These are phyloP conservation scores for Aspergillus bombycis DNA, from an alignment of 2,329 filamentous ascomycete genomes.

Conservation along the genomic window DNA sequence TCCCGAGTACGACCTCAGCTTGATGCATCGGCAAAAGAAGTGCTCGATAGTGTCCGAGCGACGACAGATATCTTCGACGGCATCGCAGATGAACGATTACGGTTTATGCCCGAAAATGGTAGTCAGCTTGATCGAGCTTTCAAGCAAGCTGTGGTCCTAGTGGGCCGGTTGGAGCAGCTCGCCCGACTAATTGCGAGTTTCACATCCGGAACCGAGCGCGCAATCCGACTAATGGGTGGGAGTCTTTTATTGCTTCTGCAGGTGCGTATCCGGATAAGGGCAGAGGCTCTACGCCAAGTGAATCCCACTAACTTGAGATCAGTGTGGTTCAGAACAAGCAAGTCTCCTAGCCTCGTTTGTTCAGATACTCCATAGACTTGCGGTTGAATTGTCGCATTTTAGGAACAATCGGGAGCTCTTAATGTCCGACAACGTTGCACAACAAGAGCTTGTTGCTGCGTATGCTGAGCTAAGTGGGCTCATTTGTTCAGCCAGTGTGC, in stretches of 20 bases:
- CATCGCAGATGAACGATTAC: slow-evolving; percentile 3
- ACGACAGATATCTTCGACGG: slow-evolving; percentile 1
- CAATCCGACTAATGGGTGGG: background rate
- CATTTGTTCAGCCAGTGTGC: background rate
- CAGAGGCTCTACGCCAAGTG: background rate
- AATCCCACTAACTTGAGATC: background rate
- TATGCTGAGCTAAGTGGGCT: background rate
- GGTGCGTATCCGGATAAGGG: background rate
- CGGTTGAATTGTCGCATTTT: background rate
- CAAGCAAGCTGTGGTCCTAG: background rate
- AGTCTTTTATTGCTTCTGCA: slow-evolving; percentile 6
- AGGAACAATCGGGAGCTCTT: background rate
- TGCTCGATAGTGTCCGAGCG: background rate
- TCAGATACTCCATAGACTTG: background rate
- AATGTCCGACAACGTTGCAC: background rate
- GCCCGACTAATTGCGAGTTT: background rate
- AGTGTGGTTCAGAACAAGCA: slow-evolving; percentile 1
- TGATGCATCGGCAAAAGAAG: slow-evolving; percentile 35
- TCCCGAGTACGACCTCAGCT: background rate
- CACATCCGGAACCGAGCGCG: background rate
- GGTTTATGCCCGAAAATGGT: slow-evolving; percentile 6
- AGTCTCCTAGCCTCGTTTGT: background rate
- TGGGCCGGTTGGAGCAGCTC: slow-evolving; percentile 4
- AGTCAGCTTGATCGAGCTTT: slow-evolving; percentile 6
- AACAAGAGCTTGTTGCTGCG: background rate